Evolutionary conservation across 2,329 filamentous ascomycete species (phyloP), one percentile per base, ranked within the genome.

Genomic region (Sporothrix pseudoabietina): DNA sequence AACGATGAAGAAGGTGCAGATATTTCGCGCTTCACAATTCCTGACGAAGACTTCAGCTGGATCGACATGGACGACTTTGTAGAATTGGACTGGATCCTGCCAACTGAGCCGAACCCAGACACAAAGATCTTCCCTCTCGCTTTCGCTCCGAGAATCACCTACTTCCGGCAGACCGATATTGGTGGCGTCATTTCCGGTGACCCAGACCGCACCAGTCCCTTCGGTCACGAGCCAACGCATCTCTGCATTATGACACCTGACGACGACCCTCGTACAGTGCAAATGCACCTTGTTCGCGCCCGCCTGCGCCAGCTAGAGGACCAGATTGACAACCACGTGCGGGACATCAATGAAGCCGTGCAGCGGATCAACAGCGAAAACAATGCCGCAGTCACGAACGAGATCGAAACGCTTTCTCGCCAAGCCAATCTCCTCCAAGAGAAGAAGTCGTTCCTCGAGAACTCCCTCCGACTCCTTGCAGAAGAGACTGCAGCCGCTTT

Each of bases 41-140:
- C 96, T 0, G 96, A 99, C 80, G 93, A 97, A 72, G 96, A 99
- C 79, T 90, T 94, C 77, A 94, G 91, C 72, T 99, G 96, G 96
- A 94, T 99, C 75, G 96, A 99, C 79, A 98, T 99, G 94, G 96
- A 99, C 79, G 96, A 99, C 80, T 99, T 99, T 82, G 94, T 99
- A 41, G 96, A 99, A 81, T 84, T 99, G 30, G 97, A 98, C 80
- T 98, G 95, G 95, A 94, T 97, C 71, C 83, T 98, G 32, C 95
- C 95, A 0, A 92, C 93, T 16, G 93, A 97, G 79, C 89, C 92
- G 44, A 97, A 97, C 77, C 94, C 95, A 0, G 92, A 97, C 77
- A 98, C 95, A 0, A 94, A 96, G 81, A 99, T 99, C 63, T 83
- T 99, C 71, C 97, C 97, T 0, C 87, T 99, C 9, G 94, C 93